Percentiles rank a stretch among this genome's conserved stretches.
Evolutionary conservation across 1,284 basidiomycete genomes (phyloP).

Genomic region (Ustilago crameri): DNA sequence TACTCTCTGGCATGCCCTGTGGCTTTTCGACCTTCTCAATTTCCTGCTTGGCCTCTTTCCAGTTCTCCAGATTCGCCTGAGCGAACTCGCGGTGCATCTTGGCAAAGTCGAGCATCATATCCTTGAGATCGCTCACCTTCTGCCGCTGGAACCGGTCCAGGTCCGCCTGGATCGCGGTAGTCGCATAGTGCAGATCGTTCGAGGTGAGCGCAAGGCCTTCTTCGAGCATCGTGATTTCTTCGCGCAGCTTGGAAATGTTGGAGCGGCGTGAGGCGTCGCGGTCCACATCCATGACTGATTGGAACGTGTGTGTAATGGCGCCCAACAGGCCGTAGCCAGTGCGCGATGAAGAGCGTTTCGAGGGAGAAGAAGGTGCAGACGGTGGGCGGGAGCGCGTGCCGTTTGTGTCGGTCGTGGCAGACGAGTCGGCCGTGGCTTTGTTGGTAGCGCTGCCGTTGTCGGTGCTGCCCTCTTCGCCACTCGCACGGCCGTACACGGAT

Average conservation of each 20-base stretch:
- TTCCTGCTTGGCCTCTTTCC: conserved; percentile 93
- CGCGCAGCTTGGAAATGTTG: conserved; percentile 90
- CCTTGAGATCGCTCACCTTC: conserved; percentile 93
- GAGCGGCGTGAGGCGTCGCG: conserved; percentile 93
- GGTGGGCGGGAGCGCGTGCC: conserved; percentile 20
- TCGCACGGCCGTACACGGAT: conserved; percentile 34
- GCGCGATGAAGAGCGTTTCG: conserved; percentile 37
- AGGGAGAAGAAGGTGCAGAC: conserved; percentile 32
- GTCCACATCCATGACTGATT: conserved; percentile 98
- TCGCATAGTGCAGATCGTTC: conserved; percentile 86
- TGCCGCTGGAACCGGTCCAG: conserved; percentile 97
- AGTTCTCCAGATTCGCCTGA: conserved; percentile 87
- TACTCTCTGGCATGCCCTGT: conserved; percentile 55
- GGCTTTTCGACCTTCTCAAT: conserved; percentile 80
- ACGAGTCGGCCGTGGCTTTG: conserved; percentile 1
- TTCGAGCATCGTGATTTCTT: conserved; percentile 76
- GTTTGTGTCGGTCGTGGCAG: background rate
- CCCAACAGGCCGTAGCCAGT: conserved; percentile 78
- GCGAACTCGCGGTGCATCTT: conserved; percentile 84
- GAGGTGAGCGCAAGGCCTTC: conserved; percentile 60
- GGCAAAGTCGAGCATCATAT: conserved; percentile 91
- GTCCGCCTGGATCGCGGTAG: conserved; percentile 94
- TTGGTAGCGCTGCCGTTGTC: background rate
- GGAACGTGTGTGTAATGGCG: conserved; percentile 91
- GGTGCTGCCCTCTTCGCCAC: conserved; percentile 20